A percentile compares a stretch with the other conserved stretches of the same genome.
These are phyloP conservation scores for Vigna mungo DNA, from an alignment of 306 rosid species.

Conservation along the genomic window DNA sequence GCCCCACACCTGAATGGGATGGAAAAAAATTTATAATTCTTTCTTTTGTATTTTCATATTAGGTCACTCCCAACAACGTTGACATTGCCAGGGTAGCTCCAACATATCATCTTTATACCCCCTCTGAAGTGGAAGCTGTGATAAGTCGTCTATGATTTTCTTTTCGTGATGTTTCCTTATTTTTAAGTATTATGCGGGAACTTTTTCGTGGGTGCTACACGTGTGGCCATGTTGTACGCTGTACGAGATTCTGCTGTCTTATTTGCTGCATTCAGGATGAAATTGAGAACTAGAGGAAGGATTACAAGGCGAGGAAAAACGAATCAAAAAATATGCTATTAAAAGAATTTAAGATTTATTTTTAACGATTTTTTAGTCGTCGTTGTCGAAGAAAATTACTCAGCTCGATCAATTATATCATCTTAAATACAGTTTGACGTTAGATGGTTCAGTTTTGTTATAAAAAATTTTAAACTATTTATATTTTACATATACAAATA, in stretches of 20 bases:
- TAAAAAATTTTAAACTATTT: too few species aligned
- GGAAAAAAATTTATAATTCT: background rate
- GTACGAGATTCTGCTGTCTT: conserved; percentile 15
- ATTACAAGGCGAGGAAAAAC: background rate
- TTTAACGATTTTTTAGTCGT: background rate
- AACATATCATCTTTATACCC: conserved; percentile 82
- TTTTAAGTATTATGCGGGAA: background rate
- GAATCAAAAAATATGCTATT: background rate
- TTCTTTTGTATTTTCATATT: conserved; percentile 17
- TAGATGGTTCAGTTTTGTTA: too few species aligned
- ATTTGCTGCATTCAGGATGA: conserved; percentile 44
- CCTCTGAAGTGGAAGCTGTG: conserved; percentile 93
- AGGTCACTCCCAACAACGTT: conserved; percentile 98
- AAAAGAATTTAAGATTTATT: background rate
- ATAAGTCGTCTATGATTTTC: conserved; percentile 76
- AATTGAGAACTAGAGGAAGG: conserved; percentile 24
- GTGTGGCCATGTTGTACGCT: conserved; percentile 32
- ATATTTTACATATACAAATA: too few species aligned
- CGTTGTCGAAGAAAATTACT: background rate
- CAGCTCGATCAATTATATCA: background rate
- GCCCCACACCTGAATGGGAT: conserved; percentile 3
- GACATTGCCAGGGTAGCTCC: conserved; percentile 95
- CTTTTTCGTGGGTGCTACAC: conserved; percentile 15
- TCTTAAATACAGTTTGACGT: background rate
- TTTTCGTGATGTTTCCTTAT: background rate